A percentile compares a stretch with the other conserved stretches of the same genome.
Evolutionary conservation across 2,329 filamentous ascomycete genomes (phyloP).

Genomic region (Aspergillus sp.): DNA sequence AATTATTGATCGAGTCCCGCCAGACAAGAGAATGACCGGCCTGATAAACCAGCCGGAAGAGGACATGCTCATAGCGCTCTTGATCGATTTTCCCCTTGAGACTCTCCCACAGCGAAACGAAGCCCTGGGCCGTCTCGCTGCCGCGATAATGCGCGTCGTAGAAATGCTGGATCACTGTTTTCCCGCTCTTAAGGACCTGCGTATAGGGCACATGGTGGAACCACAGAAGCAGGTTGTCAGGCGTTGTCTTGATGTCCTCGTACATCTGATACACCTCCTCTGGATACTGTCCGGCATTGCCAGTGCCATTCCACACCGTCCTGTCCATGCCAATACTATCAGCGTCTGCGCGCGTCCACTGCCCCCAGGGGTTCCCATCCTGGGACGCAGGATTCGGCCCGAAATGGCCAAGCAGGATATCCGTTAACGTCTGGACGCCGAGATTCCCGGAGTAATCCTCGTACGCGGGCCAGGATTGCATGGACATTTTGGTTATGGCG

Average conservation of each 20-base stretch:
- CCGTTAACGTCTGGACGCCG: slow-evolving; percentile 67
- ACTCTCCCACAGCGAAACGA: slow-evolving; percentile 53
- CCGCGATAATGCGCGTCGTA: slow-evolving; percentile 64
- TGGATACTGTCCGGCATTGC: slow-evolving; percentile 66
- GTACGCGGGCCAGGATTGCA: slow-evolving; percentile 70
- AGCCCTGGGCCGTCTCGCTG: slow-evolving; percentile 60
- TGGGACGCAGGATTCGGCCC: slow-evolving; percentile 67
- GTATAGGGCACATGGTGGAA: slow-evolving; percentile 74
- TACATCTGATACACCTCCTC: slow-evolving; percentile 57
- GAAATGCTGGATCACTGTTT: slow-evolving; percentile 68
- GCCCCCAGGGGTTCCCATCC: slow-evolving; percentile 68
- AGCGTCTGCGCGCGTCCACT: slow-evolving; percentile 67
- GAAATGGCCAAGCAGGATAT: slow-evolving; percentile 67
- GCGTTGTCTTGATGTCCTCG: slow-evolving; percentile 62
- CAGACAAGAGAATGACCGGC: slow-evolving; percentile 70
- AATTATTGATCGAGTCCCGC: slow-evolving; percentile 66
- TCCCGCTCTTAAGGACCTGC: slow-evolving; percentile 59
- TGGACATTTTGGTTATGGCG: slow-evolving; percentile 61
- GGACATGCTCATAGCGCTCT: slow-evolving; percentile 59
- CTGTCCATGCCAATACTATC: slow-evolving; percentile 68
- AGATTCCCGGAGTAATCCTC: slow-evolving; percentile 71
- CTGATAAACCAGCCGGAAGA: slow-evolving; percentile 63
- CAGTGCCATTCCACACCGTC: slow-evolving; percentile 67
- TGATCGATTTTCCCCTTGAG: slow-evolving; percentile 59
- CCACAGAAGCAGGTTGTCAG: slow-evolving; percentile 69